These are phyloP conservation scores for Pichia ethanolica DNA, from an alignment of 805 yeast species.

Conservation along the genomic window DNA sequence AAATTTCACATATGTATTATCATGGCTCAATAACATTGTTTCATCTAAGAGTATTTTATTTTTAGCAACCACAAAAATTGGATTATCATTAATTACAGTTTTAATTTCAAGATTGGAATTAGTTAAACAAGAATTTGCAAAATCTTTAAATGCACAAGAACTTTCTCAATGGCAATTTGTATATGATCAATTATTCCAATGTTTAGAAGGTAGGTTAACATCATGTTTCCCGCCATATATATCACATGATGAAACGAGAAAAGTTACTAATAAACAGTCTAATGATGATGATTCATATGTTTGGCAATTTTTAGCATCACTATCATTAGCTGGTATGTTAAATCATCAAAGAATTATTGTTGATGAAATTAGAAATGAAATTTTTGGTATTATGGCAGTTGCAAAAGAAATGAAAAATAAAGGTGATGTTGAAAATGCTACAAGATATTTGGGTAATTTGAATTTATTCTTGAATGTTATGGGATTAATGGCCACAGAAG, in stretches of 20 bases:
- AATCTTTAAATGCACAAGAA: slow-evolving; percentile 44
- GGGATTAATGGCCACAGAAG: slow-evolving; percentile 90
- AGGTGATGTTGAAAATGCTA: slow-evolving; percentile 41
- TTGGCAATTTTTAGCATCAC: slow-evolving; percentile 95
- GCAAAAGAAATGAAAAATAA: slow-evolving; percentile 44
- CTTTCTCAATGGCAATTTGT: slow-evolving; percentile 67
- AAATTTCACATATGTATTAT: slow-evolving; percentile 69
- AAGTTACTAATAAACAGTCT: slow-evolving; percentile 30
- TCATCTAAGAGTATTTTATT: slow-evolving; percentile 64
- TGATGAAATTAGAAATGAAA: slow-evolving; percentile 89
- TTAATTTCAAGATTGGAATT: slow-evolving; percentile 86
- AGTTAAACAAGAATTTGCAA: slow-evolving; percentile 69
- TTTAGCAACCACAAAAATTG: slow-evolving; percentile 67
- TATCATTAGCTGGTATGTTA: slow-evolving; percentile 83
- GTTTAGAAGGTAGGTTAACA: slow-evolving; percentile 69
- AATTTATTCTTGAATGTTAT: slow-evolving; percentile 90
- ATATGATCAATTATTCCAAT: slow-evolving; percentile 74
- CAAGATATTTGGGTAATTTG: slow-evolving; percentile 59
- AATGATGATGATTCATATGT: slow-evolving; percentile 71
- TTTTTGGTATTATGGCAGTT: slow-evolving; percentile 76
- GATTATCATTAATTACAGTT: slow-evolving; percentile 83
- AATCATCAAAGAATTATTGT: slow-evolving; percentile 90
- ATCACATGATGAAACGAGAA: slow-evolving; percentile 24
- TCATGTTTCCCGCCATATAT: slow-evolving; percentile 72
- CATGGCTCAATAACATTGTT: slow-evolving; percentile 61